A percentile compares a stretch with the other conserved stretches of the same genome.
Conservation (phyloP, 2,329 filamentous ascomycete species). For the Aureobasidium pullulans region DNA sequence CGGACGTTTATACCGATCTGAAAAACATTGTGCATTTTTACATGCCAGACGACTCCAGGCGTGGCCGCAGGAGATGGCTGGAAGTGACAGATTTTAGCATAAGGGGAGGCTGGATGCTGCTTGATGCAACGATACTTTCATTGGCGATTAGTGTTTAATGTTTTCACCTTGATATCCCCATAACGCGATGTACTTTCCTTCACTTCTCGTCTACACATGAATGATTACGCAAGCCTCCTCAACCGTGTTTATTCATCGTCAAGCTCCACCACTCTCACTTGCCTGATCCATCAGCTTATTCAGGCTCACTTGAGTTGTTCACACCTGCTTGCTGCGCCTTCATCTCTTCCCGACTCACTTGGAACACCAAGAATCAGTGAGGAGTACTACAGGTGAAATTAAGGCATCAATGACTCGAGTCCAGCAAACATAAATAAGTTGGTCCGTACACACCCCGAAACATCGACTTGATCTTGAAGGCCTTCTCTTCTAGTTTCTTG, state of each 20-base stretch:
- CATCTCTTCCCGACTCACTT: neutral
- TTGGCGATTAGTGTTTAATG: too few relatives aligned
- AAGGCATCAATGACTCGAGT: constrained; percentile 4
- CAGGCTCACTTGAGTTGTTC: neutral
- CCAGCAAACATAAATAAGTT: constrained; percentile 12
- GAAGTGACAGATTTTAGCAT: too few relatives aligned
- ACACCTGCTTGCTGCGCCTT: neutral
- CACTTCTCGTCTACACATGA: neutral
- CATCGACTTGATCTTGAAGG: neutral
- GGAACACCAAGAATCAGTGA: neutral
- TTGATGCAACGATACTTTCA: too few relatives aligned
- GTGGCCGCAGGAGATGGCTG: too few relatives aligned
- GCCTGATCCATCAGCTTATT: neutral
- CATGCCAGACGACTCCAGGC: too few relatives aligned
- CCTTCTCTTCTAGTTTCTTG: neutral
- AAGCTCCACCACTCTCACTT: neutral
- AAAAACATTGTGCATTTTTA: too few relatives aligned
- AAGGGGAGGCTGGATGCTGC: too few relatives aligned
- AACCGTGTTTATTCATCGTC: neutral
- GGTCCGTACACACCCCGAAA: constrained; percentile 1
- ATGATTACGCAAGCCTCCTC: constrained; percentile 1
- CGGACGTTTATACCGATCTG: too few relatives aligned
- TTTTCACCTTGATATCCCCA: constrained; percentile 1
- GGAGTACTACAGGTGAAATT: constrained; percentile 1
- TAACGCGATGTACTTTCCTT: neutral